Percentiles rank a stretch among this genome's conserved stretches.
Evolutionary conservation across 331 rosid genomes (phyloP).

Genomic region (Malus hybrid): DNA sequence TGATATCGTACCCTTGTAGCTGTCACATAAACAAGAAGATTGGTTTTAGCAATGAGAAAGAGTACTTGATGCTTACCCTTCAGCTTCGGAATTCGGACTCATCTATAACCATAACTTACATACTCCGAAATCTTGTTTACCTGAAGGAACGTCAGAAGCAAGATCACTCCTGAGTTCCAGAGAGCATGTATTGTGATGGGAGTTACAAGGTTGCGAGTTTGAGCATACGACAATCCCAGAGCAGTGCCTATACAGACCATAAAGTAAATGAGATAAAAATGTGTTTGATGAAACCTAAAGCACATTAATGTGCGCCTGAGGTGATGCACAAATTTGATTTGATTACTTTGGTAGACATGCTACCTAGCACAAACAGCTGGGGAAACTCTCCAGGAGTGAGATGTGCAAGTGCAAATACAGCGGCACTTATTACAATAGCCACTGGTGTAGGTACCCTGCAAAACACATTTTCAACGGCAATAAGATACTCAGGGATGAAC

Average conservation of each 20-base stretch:
- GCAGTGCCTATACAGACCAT: slow-evolving; percentile 53
- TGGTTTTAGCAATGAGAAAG: slow-evolving; percentile 6
- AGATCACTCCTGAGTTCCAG: slow-evolving; percentile 92
- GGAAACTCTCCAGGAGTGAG: slow-evolving; percentile 96
- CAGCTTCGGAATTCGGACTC: not conserved
- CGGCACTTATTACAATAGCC: slow-evolving; percentile 68
- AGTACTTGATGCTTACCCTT: not conserved
- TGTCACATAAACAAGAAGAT: slow-evolving; percentile 24
- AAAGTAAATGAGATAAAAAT: not conserved
- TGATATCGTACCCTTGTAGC: slow-evolving; percentile 96
- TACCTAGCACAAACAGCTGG: slow-evolving; percentile 88
- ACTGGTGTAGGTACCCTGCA: slow-evolving; percentile 91
- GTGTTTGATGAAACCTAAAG: not conserved
- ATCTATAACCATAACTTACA: not conserved
- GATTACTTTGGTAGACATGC: not conserved
- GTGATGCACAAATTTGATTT: not conserved
- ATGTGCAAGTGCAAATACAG: slow-evolving; percentile 92
- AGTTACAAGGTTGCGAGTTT: slow-evolving; percentile 86
- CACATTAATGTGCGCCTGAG: not conserved
- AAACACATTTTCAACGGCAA: not conserved
- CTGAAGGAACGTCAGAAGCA: slow-evolving; percentile 84
- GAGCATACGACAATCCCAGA: slow-evolving; percentile 89
- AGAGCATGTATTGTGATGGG: slow-evolving; percentile 88
- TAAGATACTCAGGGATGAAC: not conserved
- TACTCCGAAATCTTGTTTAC: slow-evolving; percentile 17